Evolutionary conservation across 495 filamentous ascomycete species (phyloP).

Genomic region (Penicillium cataractarum): DNA sequence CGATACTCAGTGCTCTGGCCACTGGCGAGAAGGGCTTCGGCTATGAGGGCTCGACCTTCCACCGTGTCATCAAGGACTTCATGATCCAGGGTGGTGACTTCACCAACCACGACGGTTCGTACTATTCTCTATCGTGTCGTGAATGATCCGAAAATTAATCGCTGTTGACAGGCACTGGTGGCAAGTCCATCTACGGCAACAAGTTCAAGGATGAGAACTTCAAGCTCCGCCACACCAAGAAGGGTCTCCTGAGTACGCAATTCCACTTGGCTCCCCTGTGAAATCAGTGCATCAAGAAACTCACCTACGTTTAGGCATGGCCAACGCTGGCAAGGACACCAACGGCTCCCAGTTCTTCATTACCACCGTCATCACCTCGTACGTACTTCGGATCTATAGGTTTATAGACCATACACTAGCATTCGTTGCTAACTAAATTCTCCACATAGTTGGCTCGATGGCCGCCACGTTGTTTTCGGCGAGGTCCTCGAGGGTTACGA

Average conservation of each 20-base stretch:
- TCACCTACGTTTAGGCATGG: conserved; percentile 74
- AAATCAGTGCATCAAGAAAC: conserved; percentile 10
- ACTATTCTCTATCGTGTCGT: background rate
- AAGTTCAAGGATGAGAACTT: conserved; percentile 99
- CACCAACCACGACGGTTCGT: conserved; percentile 81
- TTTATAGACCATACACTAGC: background rate
- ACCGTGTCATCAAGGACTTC: conserved; percentile 97
- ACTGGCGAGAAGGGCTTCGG: conserved; percentile 98
- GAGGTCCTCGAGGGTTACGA: conserved; percentile 93
- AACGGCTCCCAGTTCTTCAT: conserved; percentile 99
- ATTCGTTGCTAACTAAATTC: background rate
- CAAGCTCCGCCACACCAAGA: conserved; percentile 87
- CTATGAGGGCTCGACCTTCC: conserved; percentile 93
- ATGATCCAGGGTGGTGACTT: conserved; percentile 99
- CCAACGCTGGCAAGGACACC: conserved; percentile 96
- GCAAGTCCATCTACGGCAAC: conserved; percentile 95
- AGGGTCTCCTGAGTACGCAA: conserved; percentile 61
- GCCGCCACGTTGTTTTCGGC: conserved; percentile 87
- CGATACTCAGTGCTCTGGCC: conserved; percentile 67
- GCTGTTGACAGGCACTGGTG: conserved; percentile 70
- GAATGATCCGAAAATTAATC: conserved; percentile 17
- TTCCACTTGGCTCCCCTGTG: background rate
- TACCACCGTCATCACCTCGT: conserved; percentile 82
- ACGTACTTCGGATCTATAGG: conserved; percentile 36
- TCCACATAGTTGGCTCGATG: conserved; percentile 75